A percentile compares a stretch with the other conserved stretches of the same genome.
Evolutionary conservation across 768 basidiomycete species (phyloP).

Genomic region (Podaxis sp.): DNA sequence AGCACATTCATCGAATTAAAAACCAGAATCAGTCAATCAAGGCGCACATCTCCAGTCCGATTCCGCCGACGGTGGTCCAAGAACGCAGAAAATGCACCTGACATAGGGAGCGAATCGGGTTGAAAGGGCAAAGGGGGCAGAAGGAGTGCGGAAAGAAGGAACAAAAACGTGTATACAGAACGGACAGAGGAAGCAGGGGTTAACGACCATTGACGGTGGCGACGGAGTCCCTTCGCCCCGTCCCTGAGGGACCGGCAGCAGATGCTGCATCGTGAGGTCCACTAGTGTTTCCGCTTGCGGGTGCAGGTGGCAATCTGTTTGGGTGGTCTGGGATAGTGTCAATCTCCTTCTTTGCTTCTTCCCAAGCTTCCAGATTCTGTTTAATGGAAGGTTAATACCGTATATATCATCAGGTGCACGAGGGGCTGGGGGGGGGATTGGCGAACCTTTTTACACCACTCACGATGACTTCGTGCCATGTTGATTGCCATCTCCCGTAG

Average conservation of each 20-base stretch:
- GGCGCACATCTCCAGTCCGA: background rate
- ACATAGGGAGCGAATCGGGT: background rate
- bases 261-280: slow-evolving; percentile 26
- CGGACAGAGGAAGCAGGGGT: background rate
- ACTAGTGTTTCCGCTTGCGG: slow-evolving; percentile 20
- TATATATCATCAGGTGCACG: background rate
- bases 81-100: background rate
- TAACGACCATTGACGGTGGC: slow-evolving; percentile 69
- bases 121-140: background rate
- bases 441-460: slow-evolving; percentile 93
- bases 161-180: background rate
- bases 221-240: slow-evolving; percentile 58
- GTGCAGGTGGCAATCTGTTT: slow-evolving; percentile 55
- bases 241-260: slow-evolving; percentile 29
- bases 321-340: slow-evolving; percentile 90
- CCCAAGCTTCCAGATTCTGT: slow-evolving; percentile 96
- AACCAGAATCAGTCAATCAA: background rate
- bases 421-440: slow-evolving; percentile 10
- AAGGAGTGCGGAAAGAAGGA: too few relatives aligned
- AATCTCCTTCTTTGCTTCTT: slow-evolving; percentile 91
- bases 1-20: background rate
- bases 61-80: background rate
- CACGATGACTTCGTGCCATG: slow-evolving; percentile 87
- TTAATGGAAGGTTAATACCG: background rate
- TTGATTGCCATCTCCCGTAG: slow-evolving; percentile 89